Evolutionary conservation across 2,329 filamentous ascomycete genomes (phyloP), one percentile per base, ranked within the genome.

Genomic region (Colletotrichum falcatum): DNA sequence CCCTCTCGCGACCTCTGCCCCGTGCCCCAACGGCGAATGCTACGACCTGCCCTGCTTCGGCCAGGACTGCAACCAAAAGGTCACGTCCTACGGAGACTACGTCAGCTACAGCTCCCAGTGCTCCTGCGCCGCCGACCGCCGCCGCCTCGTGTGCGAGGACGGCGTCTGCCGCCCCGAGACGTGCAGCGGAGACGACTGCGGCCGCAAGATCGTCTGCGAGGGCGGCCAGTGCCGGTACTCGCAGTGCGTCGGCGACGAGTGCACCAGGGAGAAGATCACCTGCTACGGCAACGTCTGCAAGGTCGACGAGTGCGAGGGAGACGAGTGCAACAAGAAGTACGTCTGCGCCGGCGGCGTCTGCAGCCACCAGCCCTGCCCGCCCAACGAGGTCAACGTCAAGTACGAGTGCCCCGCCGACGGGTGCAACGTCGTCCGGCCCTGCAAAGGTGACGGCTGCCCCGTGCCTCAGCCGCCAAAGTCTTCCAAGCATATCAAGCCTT

Each of bases 341-440:
- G 75, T 73, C 71, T 64, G 76, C 54, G 64, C 61, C 1, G 73
- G 62, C 5, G 75, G 75, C 14, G 54, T 74, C 7, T 79, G 75
- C 74, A 18, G 74, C 63, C 78, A 73, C 70, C 66, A 74, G 51
- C 5, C 72, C 46, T 75, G 73, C 72, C 30, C 74, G 35, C 71
- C 64, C 23, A 70, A 74, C 1, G 75, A 76, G 72, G 48, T 11
- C 35, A 65, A 74, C 62, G 75, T 75, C 66, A 81, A 80, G 76
- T 70, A 81, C 61, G 74, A 79, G 74, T 82, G 80, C 76, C 74
- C 74, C 72, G 77, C 77, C 48, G 75, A 73, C 61, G 71, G 78
- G 65, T 82, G 80, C 73, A 65, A 71, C 23, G 70, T 74, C 37
- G 75, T 76, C 71, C 67, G 74, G 54, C 79, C 78, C 76, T 65